Evolutionary conservation across 345 rosid species (phyloP), one percentile per base, ranked within the genome.

Genomic region (Gossypium rotundifolium): DNA sequence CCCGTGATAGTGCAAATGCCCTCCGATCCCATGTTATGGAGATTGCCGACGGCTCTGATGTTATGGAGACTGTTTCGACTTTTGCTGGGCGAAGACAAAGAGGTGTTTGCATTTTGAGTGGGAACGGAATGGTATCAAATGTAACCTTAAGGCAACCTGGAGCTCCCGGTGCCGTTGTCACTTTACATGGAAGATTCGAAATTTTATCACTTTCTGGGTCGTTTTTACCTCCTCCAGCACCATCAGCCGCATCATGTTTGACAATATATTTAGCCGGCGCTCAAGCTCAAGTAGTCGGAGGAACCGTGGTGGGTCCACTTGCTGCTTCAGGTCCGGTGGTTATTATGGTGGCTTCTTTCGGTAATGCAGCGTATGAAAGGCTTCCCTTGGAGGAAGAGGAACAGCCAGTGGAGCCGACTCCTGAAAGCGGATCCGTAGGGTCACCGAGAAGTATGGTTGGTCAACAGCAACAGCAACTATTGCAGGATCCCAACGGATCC

Each of bases 21-120:
- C 97, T 93, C 79, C 90, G 94, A 46, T 90, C 97, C 74, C 98
- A 93, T 76, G 89, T 91, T 67, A 88, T 93, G 88, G 98, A 93
- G 83, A 80, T 93, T 60, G 94, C 94, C 23, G 71, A 73, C 79
- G 93, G 91, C 53, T 86, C 88, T 74, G 98, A 93, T 70, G 83
- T 93, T 75, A 83, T 93, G 86, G 97, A 91, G 10, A 85, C 94
- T 72, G 80, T 93, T 67, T 80, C 98, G 2, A 80, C 89, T 49
- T 91, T 93, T 23, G 94, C 98, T 1, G 71, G 92, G 73, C 80
- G 90, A 71, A 84, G 93, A 44, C 98, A 93, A 75, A 85, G 97
- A 63, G 98, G 98, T 16, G 81, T 93, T 57, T 91, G 97, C 79
- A 85, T 93, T 77, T 79, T 93, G 79, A 90, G 96, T 18, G 98